Evolutionary conservation across 169 alveolate genomes (phyloP).

Genomic region (Sarcocystis neurona): DNA sequence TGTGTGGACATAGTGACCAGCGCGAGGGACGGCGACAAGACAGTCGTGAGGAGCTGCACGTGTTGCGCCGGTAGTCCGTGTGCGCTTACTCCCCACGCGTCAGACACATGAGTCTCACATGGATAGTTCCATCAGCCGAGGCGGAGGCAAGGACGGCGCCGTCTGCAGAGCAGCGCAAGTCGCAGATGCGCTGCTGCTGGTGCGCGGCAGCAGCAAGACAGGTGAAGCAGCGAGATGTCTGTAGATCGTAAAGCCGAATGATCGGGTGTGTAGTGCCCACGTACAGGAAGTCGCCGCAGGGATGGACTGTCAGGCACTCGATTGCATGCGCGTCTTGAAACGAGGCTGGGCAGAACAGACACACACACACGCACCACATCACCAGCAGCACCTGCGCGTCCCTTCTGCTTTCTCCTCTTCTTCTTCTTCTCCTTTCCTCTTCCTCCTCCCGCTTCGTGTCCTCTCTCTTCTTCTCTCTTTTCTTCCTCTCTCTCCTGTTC

Average conservation of each 20-base stretch:
- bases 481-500: too few relatives aligned
- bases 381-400: too few relatives aligned
- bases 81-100: too few relatives aligned
- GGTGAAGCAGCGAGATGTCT: constrained; percentile 1
- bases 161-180: constrained; percentile 1
- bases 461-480: too few relatives aligned
- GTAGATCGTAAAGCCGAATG: constrained; percentile 20
- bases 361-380: too few relatives aligned
- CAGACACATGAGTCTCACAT: constrained; percentile 11
- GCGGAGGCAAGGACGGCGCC: constrained; percentile 35
- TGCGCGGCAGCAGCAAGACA: not conserved
- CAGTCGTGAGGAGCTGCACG: too few relatives aligned
- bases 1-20: too few relatives aligned
- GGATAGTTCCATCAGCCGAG: constrained; percentile 32
- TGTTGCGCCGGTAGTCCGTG: too few relatives aligned
- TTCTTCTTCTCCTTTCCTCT: too few relatives aligned
- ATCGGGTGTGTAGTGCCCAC: constrained; percentile 42
- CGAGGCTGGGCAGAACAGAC: not conserved
- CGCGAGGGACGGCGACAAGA: too few relatives aligned
- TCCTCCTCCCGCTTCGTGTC: too few relatives aligned
- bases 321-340: constrained; percentile 4
- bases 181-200: constrained; percentile 13
- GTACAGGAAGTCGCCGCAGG: constrained; percentile 42
- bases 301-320: not conserved
- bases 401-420: too few relatives aligned